Evolutionary conservation across 805 yeast genomes (phyloP).

Genomic region (Starmerella sp.): DNA sequence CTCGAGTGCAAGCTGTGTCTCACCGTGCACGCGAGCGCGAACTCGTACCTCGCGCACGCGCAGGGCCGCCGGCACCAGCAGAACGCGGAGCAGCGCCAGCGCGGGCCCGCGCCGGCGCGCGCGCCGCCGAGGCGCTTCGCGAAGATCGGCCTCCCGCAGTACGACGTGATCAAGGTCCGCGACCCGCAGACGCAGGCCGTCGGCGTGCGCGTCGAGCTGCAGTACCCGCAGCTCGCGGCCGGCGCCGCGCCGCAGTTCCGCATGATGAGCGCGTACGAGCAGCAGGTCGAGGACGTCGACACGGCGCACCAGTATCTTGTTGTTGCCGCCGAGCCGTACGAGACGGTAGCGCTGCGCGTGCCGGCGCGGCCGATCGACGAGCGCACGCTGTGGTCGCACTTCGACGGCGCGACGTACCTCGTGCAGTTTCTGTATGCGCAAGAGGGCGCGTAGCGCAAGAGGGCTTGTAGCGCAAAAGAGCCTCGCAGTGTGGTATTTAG

Average conservation of each 20-base stretch:
- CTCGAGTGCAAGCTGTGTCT: conserved; percentile 76
- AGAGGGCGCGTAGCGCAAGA: too few species aligned
- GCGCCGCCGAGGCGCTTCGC: conserved; percentile 28
- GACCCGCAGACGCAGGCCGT: conserved; percentile 45
- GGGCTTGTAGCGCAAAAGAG: too few species aligned
- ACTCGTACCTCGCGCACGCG: conserved; percentile 72
- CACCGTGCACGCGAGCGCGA: conserved; percentile 69
- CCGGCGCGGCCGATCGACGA: conserved; percentile 47
- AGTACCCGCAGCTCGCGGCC: conserved; percentile 39
- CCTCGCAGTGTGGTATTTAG: too few species aligned
- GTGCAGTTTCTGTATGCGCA: conserved; percentile 49
- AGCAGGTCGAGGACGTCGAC: conserved; percentile 38
- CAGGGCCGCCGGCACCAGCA: conserved; percentile 74
- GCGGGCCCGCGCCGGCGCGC: conserved; percentile 9
- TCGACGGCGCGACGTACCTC: conserved; percentile 56
- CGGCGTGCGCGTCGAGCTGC: conserved; percentile 58
- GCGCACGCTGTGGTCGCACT: conserved; percentile 44
- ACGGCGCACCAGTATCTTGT: conserved; percentile 56
- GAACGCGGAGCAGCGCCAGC: conserved; percentile 52
- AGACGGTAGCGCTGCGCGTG: conserved; percentile 62
- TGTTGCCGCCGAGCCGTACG: conserved; percentile 83
- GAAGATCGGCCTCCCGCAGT: conserved; percentile 61
- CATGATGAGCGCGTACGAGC: conserved; percentile 69
- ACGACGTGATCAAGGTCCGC: conserved; percentile 54
- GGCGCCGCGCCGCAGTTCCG: conserved; percentile 53